phyloP scores from a whole-genome alignment of 768 basidiomycete genomes.

The Amanita pallidorosea region DNA sequence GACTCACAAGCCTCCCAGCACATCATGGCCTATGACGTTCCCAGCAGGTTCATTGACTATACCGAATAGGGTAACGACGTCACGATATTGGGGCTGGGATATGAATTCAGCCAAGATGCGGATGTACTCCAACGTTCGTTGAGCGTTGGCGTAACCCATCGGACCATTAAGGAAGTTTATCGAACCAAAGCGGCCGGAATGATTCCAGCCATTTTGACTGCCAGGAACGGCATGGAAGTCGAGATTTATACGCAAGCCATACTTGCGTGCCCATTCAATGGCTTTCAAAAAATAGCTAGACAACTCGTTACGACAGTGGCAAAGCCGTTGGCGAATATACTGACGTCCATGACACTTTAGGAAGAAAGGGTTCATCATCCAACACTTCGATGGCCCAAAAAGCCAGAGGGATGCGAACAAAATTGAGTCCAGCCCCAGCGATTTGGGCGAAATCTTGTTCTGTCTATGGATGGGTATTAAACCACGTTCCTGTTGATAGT shows the following conservation, averaged over 20 bases:
- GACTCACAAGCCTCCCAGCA: conserved; percentile 51
- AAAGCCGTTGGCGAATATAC: conserved; percentile 13
- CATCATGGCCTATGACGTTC: conserved; percentile 39
- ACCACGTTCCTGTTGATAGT: not conserved
- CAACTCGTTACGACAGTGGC: not conserved
- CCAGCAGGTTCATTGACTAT: conserved; percentile 82
- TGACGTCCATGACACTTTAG: conserved; percentile 72
- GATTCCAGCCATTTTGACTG: conserved; percentile 95
- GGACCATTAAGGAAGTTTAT: conserved; percentile 77
- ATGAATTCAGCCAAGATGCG: conserved; percentile 89
- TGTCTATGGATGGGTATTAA: conserved; percentile 41
- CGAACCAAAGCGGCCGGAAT: conserved; percentile 74
- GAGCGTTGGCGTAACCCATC: conserved; percentile 94
- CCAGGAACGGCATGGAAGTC: conserved; percentile 76
- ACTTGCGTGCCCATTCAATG: conserved; percentile 92
- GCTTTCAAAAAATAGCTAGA: conserved; percentile 84
- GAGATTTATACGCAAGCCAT: conserved; percentile 88
- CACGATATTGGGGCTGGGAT: conserved; percentile 73
- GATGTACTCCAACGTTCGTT: conserved; percentile 83
- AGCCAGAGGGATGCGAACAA: conserved; percentile 79
- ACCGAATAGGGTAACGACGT: conserved; percentile 80
- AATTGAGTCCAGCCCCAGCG: conserved; percentile 90
- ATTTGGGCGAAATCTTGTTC: conserved; percentile 93
- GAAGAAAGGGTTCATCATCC: conserved; percentile 72
- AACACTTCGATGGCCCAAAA: conserved; percentile 91